Evolutionary conservation across 2,329 filamentous ascomycete genomes (phyloP).

Genomic region (Xylariales sp.): DNA sequence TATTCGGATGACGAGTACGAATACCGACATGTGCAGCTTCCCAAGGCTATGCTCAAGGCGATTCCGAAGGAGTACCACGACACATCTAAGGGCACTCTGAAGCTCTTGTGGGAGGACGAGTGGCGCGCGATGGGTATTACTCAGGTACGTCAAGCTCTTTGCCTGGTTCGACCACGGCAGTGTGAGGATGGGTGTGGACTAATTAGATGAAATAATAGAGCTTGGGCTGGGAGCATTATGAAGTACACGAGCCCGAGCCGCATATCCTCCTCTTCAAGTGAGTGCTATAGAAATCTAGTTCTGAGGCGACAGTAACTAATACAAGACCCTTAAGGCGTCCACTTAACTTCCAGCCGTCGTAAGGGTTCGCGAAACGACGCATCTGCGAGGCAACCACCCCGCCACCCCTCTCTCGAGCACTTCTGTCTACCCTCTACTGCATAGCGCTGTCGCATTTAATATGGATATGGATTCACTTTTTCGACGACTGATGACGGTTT

Average conservation of each 20-base stretch:
- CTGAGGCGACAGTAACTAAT: constrained; percentile 28
- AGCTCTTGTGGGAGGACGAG: constrained; percentile 97
- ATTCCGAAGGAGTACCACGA: constrained; percentile 97
- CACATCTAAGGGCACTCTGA: constrained; percentile 87
- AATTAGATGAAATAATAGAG: constrained; percentile 68
- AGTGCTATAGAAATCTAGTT: constrained; percentile 52
- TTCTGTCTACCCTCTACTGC: constrained; percentile 47
- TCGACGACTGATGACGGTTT: constrained; percentile 46
- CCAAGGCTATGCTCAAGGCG: constrained; percentile 97
- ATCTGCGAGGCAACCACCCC: constrained; percentile 33
- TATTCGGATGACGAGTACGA: constrained; percentile 95
- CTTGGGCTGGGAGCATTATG: constrained; percentile 98
- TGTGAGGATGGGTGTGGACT: constrained; percentile 17
- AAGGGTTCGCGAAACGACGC: constrained; percentile 53
- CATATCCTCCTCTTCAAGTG: constrained; percentile 99
- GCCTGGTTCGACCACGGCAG: background rate
- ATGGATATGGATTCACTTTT: constrained; percentile 46
- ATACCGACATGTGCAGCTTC: constrained; percentile 97
- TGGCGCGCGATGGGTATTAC: constrained; percentile 98
- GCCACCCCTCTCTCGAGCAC: constrained; percentile 38
- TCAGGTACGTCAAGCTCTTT: constrained; percentile 70
- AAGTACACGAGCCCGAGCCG: constrained; percentile 98
- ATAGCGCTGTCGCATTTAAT: constrained; percentile 52
- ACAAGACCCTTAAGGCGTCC: constrained; percentile 69
- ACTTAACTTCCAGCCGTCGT: constrained; percentile 84